Base-by-base conservation (phyloP, 768 basidiomycete species). In the Amyloporia xantha region DNA sequence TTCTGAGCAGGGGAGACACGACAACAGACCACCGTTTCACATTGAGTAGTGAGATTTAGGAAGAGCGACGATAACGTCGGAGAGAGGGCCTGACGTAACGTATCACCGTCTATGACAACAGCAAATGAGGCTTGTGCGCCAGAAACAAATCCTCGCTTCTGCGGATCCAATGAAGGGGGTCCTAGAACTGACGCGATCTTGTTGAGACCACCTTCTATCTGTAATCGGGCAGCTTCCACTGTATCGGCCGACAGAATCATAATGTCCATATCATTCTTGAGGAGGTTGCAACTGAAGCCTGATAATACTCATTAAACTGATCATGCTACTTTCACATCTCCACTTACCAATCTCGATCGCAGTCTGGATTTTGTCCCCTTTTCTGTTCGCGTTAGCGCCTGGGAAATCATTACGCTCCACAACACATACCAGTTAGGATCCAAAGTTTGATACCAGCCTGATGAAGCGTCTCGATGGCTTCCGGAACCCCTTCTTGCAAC, bases 1-100 rank as follows among this genome's bases (percentile, higher is more conserved):
- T 98, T 98, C 72, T 98, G 95, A 0, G 93, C 90, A 3, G 95
- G 95, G 17, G 92, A 95, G 7, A 98, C 95, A 54, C 95, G 86
- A 70, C 95, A 99, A 62, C 95, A 98, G 21, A 99, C 93, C 15
- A 99, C 95, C 1, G 95, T 95, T 61, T 95, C 90, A 64, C 95
- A 99, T 62, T 97, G 93, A 2, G 92, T 97, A 4, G 89, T 89
- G 5, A 99, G 76, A 51, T 86, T 91, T 44, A 98, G 74, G 72
- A 98, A 98, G 25, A 96, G 64, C 3, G 79, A 73, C 66, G 95
- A 96, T 56, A 97, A 68, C 13, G 82, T 76, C 1, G 81, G 75
- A 5, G 78, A 77, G 24, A 97, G 71, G 1, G 93, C 94, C 65
- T 89, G 77, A 17, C 83, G 76, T 13, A 97, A 71, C 0, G 92